These are phyloP conservation scores for Leersia perrieri DNA, from an alignment of 176 grass and related monocot genomes.

Conservation along the genomic window DNA sequence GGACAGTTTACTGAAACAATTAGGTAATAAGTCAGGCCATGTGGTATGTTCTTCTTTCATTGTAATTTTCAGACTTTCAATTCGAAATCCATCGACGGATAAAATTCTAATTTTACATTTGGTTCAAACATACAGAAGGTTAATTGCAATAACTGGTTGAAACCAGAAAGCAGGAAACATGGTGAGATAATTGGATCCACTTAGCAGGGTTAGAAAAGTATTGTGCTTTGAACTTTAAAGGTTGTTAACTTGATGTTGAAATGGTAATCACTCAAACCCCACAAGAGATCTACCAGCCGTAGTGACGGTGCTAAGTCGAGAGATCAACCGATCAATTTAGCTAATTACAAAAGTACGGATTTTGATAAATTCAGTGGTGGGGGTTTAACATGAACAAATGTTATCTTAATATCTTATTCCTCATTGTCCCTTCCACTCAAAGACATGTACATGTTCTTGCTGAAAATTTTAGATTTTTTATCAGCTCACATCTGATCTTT, in stretches of 20 bases:
- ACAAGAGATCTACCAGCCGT: conserved; percentile 28
- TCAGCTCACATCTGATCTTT: conserved; percentile 45
- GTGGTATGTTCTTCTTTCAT: not conserved
- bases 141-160: not conserved
- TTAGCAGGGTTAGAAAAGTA: conserved; percentile 4
- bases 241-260: not conserved
- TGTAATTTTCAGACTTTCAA: conserved; percentile 4
- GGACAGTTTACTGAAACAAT: too few relatives aligned
- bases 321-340: conserved; percentile 31
- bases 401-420: conserved; percentile 55
- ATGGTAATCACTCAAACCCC: conserved; percentile 3
- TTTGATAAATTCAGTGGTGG: not conserved
- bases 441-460: conserved; percentile 74
- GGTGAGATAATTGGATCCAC: conserved; percentile 23
- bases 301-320: conserved; percentile 32
- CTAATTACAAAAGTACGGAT: not conserved
- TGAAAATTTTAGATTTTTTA: conserved; percentile 23
- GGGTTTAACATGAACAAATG: conserved; percentile 6
- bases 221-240: not conserved
- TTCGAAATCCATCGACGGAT: not conserved
- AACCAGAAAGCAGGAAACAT: not conserved
- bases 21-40: not conserved
- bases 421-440: conserved; percentile 83
- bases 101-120: not conserved
- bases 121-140: not conserved